phyloP scores from a whole-genome alignment of 2,329 filamentous ascomycete genomes.

The Arthrobotrys pseudoclavata region DNA sequence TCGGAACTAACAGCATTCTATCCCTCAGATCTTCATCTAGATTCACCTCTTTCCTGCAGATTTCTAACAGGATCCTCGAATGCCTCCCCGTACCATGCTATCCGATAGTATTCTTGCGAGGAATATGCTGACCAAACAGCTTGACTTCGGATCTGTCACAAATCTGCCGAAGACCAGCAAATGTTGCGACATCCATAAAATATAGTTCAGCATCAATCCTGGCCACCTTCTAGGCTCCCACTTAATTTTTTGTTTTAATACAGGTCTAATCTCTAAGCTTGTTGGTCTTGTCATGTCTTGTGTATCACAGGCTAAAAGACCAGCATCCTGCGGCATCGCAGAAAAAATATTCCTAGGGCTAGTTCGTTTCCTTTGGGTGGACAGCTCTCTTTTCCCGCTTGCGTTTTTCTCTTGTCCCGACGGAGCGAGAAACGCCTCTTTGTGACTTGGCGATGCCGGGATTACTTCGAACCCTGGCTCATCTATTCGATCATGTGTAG shows the following conservation, averaged over 20 bases:
- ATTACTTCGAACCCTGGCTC: constrained; percentile 5
- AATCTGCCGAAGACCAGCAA: constrained; percentile 36
- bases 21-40: constrained; percentile 28
- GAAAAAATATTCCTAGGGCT: constrained; percentile 36
- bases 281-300: constrained; percentile 33
- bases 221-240: constrained; percentile 39
- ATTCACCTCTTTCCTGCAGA: constrained; percentile 20
- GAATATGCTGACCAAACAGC: constrained; percentile 11
- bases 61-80: constrained; percentile 26
- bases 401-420: constrained; percentile 40
- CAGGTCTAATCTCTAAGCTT: constrained; percentile 19
- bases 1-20: constrained; percentile 35
- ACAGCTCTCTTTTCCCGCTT: constrained; percentile 3
- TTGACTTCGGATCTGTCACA: constrained; percentile 34
- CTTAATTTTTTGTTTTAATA: constrained; percentile 29
- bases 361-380: constrained; percentile 28
- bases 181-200: constrained; percentile 18
- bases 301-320: constrained; percentile 44
- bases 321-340: constrained; percentile 10
- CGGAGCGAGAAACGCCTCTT: constrained; percentile 58
- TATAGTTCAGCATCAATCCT: constrained; percentile 28
- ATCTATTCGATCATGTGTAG: neutral
- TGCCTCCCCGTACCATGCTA: constrained; percentile 1
- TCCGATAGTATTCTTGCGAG: neutral
- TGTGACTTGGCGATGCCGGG: constrained; percentile 28